Conservation (phyloP, 305 asterid genomes). For the Solanum hybrid region DNA sequence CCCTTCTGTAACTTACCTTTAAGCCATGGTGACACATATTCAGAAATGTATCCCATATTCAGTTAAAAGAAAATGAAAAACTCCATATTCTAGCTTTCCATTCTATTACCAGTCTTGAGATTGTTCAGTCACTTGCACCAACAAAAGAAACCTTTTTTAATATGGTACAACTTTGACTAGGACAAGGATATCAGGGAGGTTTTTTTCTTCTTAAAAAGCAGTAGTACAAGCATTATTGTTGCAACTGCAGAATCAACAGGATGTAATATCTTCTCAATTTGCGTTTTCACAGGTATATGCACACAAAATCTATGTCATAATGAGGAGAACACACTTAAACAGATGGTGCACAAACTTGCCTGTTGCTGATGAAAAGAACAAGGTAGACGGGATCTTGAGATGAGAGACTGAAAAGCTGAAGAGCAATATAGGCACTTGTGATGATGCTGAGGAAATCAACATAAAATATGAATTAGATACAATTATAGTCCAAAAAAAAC, state of each 20-base stretch:
- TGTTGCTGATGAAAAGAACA: conserved; percentile 48
- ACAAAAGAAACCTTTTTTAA: not conserved
- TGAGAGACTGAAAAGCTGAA: conserved; percentile 50
- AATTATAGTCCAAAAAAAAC: not conserved
- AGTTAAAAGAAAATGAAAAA: not conserved
- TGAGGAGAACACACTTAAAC: not conserved
- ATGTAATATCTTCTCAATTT: not conserved
- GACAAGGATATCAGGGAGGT: not conserved
- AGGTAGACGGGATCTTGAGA: conserved; percentile 44
- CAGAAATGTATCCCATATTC: not conserved
- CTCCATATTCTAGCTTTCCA: not conserved
- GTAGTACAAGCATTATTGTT: not conserved
- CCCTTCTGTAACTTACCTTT: not conserved
- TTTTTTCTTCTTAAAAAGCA: not conserved
- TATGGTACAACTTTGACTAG: not conserved
- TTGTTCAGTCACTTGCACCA: not conserved
- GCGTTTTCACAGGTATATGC: not conserved
- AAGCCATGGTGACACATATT: not conserved
- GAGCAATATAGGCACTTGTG: conserved; percentile 50
- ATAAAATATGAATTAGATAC: not conserved
- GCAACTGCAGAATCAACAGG: not conserved
- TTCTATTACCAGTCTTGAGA: not conserved
- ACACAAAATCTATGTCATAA: not conserved
- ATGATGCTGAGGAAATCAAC: conserved; percentile 34
- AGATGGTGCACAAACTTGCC: conserved; percentile 36